Evolutionary conservation across 306 rosid genomes (phyloP), one percentile per base, ranked within the genome.

Genomic region (Adenanthera pavonina): DNA sequence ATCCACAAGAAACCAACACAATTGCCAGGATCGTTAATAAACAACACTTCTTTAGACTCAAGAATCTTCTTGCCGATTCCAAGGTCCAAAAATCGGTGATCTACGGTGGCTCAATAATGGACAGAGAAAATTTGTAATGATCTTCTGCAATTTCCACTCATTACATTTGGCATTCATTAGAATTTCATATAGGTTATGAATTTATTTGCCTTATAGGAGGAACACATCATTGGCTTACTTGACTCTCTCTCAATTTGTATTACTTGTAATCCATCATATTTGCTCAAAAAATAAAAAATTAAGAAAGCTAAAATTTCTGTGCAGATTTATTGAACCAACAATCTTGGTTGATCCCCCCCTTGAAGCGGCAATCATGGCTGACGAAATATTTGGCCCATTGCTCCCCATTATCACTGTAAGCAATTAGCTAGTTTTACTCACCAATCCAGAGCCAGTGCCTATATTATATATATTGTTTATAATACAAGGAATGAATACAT

Each of bases 311-410:
- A 11, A 4, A 60, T 36, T 13, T 13, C 34, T 34, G 3, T 64
- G 86, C 88, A 93, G 97, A 85, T 93, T 85, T 84, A 78, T 93
- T 56, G 97, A 91, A 81, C 97, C 97, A 57, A 91, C 97, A 0
- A 90, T 93, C 78, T 73, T 93, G 87, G 82, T 93, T 70, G 74
- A 93, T 79, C 97, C 94, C 9, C 97, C 97, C 11, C 85, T 80
- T 47, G 90, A 91, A 30, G 54, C 97, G 64, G 85, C 68, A 54
- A 84, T 93, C 77, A 90, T 91, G 97, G 35, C 87, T 14, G 94
- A 93, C 0, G 97, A 93, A 84, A 85, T 93, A 53, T 93, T 93
- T 65, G 97, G 97, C 15, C 97, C 97, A 65, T 62, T 93, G 56
- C 97, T 93, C 71, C 97, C 97, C 54, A 89, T 91, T 36, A 88